Conservation (phyloP, 345 rosid genomes). For the Aquilaria sinensis region DNA sequence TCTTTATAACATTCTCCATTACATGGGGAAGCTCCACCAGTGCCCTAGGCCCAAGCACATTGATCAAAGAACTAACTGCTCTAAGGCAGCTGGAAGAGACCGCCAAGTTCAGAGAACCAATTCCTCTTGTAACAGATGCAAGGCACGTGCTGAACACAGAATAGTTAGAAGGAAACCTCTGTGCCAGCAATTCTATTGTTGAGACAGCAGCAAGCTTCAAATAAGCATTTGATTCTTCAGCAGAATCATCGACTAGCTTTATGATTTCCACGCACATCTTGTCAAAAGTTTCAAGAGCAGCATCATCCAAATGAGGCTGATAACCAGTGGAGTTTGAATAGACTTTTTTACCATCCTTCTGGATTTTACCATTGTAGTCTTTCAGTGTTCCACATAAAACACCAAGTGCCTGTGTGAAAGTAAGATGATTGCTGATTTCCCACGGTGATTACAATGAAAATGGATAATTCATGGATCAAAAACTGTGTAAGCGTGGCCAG, state of each 20-base stretch:
- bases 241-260: conserved; percentile 44
- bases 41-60: conserved; percentile 86
- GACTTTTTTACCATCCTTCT: conserved; percentile 36
- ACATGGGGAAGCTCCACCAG: conserved; percentile 64
- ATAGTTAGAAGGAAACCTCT: conserved; percentile 55
- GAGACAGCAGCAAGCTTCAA: conserved; percentile 68
- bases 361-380: conserved; percentile 34
- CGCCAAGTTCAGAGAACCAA: conserved; percentile 48
- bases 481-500: too few species aligned
- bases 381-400: conserved; percentile 63
- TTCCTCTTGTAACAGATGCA: conserved; percentile 49
- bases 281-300: conserved; percentile 42
- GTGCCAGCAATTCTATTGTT: conserved; percentile 67
- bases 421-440: not conserved
- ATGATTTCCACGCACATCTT: conserved; percentile 64
- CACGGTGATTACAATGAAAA: too few species aligned
- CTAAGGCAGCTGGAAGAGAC: conserved; percentile 76
- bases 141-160: conserved; percentile 69
- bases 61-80: conserved; percentile 64
- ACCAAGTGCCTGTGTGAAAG: conserved; percentile 60
- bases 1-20: conserved; percentile 56
- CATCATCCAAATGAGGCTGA: conserved; percentile 59
- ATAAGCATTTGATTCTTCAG: conserved; percentile 43
- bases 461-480: too few species aligned
- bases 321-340: conserved; percentile 20